A percentile compares a stretch with the other conserved stretches of the same genome.
Conservation (phyloP, 139 green algal species). For the Zygnema circumcarinatum region DNA sequence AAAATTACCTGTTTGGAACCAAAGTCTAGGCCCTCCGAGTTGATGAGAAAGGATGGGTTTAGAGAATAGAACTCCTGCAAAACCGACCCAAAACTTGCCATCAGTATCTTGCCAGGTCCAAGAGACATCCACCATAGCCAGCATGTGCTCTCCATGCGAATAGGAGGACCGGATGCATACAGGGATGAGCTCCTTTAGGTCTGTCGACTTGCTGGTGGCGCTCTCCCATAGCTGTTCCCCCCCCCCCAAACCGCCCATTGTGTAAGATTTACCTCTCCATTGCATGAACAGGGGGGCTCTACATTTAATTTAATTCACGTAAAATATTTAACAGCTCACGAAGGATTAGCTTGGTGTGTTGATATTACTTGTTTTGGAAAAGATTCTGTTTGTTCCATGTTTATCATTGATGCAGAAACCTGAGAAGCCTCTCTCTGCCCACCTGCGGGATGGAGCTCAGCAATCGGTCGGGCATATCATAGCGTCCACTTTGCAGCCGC, state of each 20-base stretch:
- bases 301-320: too few species aligned
- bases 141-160: not conserved
- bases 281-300: too few species aligned
- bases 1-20: slow-evolving; percentile 59
- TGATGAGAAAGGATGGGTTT: slow-evolving; percentile 79
- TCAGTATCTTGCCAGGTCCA: too few species aligned
- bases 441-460: slow-evolving; percentile 79
- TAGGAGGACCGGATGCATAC: slow-evolving; percentile 4
- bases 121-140: too few species aligned
- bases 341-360: too few species aligned
- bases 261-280: too few species aligned
- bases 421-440: too few species aligned
- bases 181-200: slow-evolving; percentile 98
- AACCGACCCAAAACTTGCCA: not conserved
- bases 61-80: slow-evolving; percentile 82
- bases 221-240: slow-evolving; percentile 74
- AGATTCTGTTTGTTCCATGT: too few species aligned
- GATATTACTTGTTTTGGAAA: too few species aligned
- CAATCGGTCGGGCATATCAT: slow-evolving; percentile 91
- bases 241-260: too few species aligned
- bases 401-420: too few species aligned
- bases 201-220: slow-evolving; percentile 75
- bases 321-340: too few species aligned
- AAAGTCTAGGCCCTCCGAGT: slow-evolving; percentile 75
- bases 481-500: slow-evolving; percentile 88